Percentiles rank a stretch among this genome's conserved stretches.
Evolutionary conservation across 2,329 filamentous ascomycete genomes (phyloP).

Genomic region (Colletotrichum tropicicola): DNA sequence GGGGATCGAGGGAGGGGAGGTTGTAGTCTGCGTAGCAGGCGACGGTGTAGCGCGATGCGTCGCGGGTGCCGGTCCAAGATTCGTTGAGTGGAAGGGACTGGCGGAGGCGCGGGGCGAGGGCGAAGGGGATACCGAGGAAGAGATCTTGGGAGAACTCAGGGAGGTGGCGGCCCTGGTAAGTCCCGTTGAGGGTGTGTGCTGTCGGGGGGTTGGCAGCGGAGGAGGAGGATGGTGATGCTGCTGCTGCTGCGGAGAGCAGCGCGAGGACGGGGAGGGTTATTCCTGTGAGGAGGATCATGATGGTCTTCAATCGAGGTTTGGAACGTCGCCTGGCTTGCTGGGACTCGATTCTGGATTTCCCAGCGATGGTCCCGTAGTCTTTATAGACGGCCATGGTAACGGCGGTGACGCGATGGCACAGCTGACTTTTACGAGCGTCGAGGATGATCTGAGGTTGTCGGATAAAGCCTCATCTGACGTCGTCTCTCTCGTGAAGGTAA

Average conservation of each 20-base stretch:
- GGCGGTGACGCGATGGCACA: not conserved
- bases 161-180: slow-evolving; percentile 47
- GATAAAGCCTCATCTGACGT: too few species aligned
- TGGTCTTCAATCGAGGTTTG: not conserved
- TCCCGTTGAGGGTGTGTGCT: slow-evolving; percentile 41
- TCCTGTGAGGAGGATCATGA: not conserved
- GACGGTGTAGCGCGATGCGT: slow-evolving; percentile 53
- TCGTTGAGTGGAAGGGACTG: slow-evolving; percentile 57
- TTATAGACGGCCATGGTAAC: not conserved
- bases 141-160: slow-evolving; percentile 51
- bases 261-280: not conserved
- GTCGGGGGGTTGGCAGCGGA: not conserved
- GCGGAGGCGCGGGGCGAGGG: slow-evolving; percentile 54
- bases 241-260: not conserved
- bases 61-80: slow-evolving; percentile 48
- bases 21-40: slow-evolving; percentile 43
- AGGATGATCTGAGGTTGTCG: not conserved
- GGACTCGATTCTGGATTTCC: not conserved
- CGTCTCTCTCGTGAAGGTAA: too few species aligned
- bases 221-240: not conserved
- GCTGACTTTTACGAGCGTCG: too few species aligned
- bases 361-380: not conserved
- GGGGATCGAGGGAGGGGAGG: not conserved
- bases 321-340: not conserved
- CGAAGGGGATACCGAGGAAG: slow-evolving; percentile 61